Conservation (phyloP, 2,329 filamentous ascomycete species). For the Raffaelea arxii region DNA sequence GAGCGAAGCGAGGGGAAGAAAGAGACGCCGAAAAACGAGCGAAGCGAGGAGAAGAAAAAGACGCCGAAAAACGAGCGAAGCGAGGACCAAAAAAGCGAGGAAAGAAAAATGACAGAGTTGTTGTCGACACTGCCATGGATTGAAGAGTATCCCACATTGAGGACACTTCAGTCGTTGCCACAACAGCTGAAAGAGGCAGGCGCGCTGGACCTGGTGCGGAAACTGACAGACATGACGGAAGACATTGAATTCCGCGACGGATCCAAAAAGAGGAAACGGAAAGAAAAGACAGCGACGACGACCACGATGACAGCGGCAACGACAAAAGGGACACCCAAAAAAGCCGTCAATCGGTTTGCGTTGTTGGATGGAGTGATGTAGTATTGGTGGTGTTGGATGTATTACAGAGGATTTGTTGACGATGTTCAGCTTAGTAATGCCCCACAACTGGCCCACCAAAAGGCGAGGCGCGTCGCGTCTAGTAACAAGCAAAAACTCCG, state of each 20-base stretch:
- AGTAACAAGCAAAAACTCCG: too few species aligned
- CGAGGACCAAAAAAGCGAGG: too few species aligned
- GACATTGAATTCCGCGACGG: constrained; percentile 7
- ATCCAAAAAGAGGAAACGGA: constrained; percentile 1
- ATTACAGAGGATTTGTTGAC: too few species aligned
- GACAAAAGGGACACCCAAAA: not conserved
- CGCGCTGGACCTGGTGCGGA: constrained; percentile 4
- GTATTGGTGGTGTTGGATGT: too few species aligned
- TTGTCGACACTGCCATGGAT: constrained; percentile 5
- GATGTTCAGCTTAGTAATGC: too few species aligned
- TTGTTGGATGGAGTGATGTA: too few species aligned
- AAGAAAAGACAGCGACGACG: constrained; percentile 8
- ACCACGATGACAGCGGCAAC: not conserved
- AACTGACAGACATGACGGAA: constrained; percentile 2
- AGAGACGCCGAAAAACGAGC: too few species aligned
- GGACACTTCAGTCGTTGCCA: constrained; percentile 7
- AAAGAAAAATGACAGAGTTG: not conserved
- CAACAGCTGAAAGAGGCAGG: constrained; percentile 5
- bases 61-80: too few species aligned
- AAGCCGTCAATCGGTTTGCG: constrained; percentile 10
- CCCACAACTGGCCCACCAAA: too few species aligned
- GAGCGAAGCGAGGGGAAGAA: too few species aligned
- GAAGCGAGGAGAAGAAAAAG: too few species aligned
- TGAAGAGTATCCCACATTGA: constrained; percentile 9
- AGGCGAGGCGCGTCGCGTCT: too few species aligned